These are phyloP conservation scores for Alternaria viburni DNA, from an alignment of 2,329 filamentous ascomycete species.

Conservation along the genomic window DNA sequence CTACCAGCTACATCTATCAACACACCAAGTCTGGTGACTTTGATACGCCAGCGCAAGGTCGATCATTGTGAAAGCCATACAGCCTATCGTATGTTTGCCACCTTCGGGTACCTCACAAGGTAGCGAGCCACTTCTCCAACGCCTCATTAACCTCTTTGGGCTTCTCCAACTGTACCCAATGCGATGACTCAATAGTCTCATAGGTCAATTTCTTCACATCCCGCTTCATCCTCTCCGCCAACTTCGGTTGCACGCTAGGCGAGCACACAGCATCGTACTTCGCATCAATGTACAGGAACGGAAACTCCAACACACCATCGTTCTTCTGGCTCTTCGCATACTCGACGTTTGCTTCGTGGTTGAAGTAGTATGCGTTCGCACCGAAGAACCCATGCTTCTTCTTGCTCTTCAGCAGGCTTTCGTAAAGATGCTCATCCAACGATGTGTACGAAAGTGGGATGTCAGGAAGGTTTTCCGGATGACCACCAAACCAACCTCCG, in stretches of 20 bases:
- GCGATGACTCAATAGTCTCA: constrained; percentile 51
- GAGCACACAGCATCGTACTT: constrained; percentile 49
- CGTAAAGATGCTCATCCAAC: constrained; percentile 38
- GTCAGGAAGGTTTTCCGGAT: constrained; percentile 32
- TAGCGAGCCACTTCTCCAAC: constrained; percentile 31
- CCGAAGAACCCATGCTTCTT: constrained; percentile 51
- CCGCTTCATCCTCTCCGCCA: constrained; percentile 46
- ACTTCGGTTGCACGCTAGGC: constrained; percentile 32
- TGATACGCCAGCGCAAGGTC: too few relatives aligned
- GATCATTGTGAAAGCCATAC: too few relatives aligned
- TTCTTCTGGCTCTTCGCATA: constrained; percentile 51
- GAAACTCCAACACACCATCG: constrained; percentile 41
- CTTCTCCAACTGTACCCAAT: constrained; percentile 40
- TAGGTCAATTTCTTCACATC: constrained; percentile 50
- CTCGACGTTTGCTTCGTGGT: constrained; percentile 52
- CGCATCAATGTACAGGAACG: constrained; percentile 50
- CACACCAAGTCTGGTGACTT: not conserved
- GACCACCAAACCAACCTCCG: constrained; percentile 44
- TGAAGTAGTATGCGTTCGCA: constrained; percentile 52
- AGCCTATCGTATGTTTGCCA: not conserved
- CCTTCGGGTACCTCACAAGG: not conserved
- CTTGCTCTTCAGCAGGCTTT: constrained; percentile 43
- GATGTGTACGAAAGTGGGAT: constrained; percentile 37
- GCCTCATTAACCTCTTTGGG: constrained; percentile 30
- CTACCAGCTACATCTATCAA: not conserved